Percentiles rank a stretch among this genome's conserved stretches.
These are phyloP conservation scores for Penicillium cosmopolitanum DNA, from an alignment of 495 filamentous ascomycete species.

Conservation along the genomic window DNA sequence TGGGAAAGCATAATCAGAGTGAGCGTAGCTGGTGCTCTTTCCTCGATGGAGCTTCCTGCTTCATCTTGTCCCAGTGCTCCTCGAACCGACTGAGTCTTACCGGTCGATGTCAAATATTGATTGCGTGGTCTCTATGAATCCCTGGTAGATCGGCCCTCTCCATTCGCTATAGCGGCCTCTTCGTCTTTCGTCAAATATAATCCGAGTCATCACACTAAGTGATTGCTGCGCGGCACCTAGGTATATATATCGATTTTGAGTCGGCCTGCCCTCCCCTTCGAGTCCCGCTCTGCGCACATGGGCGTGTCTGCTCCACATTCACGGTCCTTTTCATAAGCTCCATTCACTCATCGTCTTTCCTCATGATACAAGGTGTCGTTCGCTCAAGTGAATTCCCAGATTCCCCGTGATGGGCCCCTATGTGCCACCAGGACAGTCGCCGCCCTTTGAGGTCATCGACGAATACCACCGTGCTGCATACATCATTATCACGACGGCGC, in stretches of 20 bases:
- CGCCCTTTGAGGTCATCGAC: slow-evolving; percentile 46
- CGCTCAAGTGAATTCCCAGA: neutral
- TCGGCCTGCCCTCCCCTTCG: neutral
- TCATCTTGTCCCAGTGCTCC: neutral
- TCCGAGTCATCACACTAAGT: neutral
- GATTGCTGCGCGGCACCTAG: neutral
- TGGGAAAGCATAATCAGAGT: neutral
- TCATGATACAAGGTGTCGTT: slow-evolving; percentile 4
- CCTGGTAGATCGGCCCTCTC: neutral
- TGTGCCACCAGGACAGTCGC: slow-evolving; percentile 42
- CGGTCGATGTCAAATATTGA: neutral
- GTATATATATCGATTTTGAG: slow-evolving; percentile 3
- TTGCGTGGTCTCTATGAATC: neutral
- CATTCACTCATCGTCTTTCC: neutral
- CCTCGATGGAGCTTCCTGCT: neutral
- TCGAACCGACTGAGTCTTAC: neutral
- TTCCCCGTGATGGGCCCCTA: slow-evolving; percentile 33
- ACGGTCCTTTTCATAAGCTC: slow-evolving; percentile 1
- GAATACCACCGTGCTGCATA: slow-evolving; percentile 46
- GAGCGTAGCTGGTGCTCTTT: neutral
- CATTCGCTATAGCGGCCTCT: neutral
- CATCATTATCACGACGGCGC: slow-evolving; percentile 51
- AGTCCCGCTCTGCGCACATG: slow-evolving; percentile 3
- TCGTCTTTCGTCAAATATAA: neutral
- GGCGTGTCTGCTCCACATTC: neutral